Evolutionary conservation across 805 yeast genomes (phyloP), one percentile per base, ranked within the genome.

Genomic region (Dipodascopsis tothii): DNA sequence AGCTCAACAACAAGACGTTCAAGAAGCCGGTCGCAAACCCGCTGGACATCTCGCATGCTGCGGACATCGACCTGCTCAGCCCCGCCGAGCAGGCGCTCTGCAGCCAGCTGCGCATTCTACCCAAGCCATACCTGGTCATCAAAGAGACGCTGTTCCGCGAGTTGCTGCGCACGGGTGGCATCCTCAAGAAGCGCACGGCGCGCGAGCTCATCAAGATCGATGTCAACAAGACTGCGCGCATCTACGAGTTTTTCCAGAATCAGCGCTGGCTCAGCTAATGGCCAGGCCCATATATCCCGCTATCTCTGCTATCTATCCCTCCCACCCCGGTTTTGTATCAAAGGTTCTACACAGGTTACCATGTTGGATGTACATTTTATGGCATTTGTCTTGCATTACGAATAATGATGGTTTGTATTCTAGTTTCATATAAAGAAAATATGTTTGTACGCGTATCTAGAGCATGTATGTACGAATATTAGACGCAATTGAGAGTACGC

Each of bases 51-150:
- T 56, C 68, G 17, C 82, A 78, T 52, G 80, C 95, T 0, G 75
- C 87, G 1, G 97, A 92, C 60, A 84, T 75, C 48, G 87, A 84
- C 33, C 65, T 92, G 44, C 67, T 92, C 39, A 81, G 94, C 1
- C 75, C 78, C n/a, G 95, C 85, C 44, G 99, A 92, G 60, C 90
- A 82, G 60, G 78, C 76, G 43, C 65, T 92, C 37, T 94, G 98
- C 65, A 72, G 88, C 3, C 82, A 78, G 39, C 69, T 94, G 49
- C 77, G 94, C 50, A 81, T 94, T 7, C 65, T 83, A 44, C 98
- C 99, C 14, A 90, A 92, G 61, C 94, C 97, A 2, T 92, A 90
- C 59, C 68, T 92, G 48, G 95, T 94, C 2, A 84, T 92, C 51
- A 92, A 92, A 60, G 95, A 85, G 60, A 78, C 85, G 2, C 64